Percentiles rank a stretch among this genome's conserved stretches.
phyloP scores from a whole-genome alignment of 2,329 filamentous ascomycete genomes.

The Tothia fuscella region DNA sequence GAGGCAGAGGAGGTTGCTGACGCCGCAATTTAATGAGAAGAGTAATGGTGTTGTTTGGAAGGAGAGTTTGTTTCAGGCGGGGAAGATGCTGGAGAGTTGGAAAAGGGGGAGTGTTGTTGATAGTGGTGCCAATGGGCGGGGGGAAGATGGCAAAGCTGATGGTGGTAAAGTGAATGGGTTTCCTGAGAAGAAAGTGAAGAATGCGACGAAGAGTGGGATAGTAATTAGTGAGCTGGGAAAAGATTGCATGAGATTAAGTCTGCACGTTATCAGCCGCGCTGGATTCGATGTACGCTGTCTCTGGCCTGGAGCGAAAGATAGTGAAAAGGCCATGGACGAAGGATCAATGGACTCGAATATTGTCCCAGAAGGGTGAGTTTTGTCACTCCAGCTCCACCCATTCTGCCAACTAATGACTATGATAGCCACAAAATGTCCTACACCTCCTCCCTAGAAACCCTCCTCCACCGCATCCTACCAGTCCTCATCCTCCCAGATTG shows the following conservation, averaged over 20 bases:
- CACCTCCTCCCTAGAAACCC: slow-evolving; percentile 46
- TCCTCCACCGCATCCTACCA: slow-evolving; percentile 52
- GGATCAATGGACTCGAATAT: slow-evolving; percentile 16
- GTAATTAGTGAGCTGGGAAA: slow-evolving; percentile 46
- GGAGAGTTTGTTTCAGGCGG: slow-evolving; percentile 52
- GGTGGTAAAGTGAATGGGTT: slow-evolving; percentile 12
- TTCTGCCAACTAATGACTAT: no score
- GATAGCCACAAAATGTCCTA: slow-evolving; percentile 41
- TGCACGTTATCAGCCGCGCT: slow-evolving; percentile 53
- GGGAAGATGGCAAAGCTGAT: slow-evolving; percentile 27
- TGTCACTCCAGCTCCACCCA: no score
- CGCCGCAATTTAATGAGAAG: slow-evolving; percentile 63
- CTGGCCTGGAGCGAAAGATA: slow-evolving; percentile 47
- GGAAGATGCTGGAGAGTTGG: slow-evolving; percentile 50
- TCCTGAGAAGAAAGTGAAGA: no score
- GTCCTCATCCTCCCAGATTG: slow-evolving; percentile 49
- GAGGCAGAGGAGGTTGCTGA: slow-evolving; percentile 58
- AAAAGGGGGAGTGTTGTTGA: slow-evolving; percentile 19
- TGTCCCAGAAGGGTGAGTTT: slow-evolving; percentile 36
- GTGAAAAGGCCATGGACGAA: slow-evolving; percentile 21
- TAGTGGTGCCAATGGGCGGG: slow-evolving; percentile 11
- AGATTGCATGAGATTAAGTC: slow-evolving; percentile 53
- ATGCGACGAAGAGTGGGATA: slow-evolving; percentile 12
- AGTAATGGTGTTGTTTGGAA: slow-evolving; percentile 57
- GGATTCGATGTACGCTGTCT: slow-evolving; percentile 53